Conservation (phyloP, 768 basidiomycete genomes). For the Aureoboletus auriporus region DNA sequence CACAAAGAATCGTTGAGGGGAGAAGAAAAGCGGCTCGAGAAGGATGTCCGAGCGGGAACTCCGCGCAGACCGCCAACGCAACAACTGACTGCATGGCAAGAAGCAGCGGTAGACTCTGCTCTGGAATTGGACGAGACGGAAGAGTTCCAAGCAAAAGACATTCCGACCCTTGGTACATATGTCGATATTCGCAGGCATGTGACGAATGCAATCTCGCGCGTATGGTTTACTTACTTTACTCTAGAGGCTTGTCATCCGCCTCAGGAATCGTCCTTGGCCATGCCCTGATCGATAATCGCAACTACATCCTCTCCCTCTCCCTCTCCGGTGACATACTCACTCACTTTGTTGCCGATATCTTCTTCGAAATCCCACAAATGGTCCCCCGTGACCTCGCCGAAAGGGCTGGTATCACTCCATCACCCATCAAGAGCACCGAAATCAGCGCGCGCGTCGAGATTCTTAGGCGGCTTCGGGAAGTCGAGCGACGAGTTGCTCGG, state of each 20-base stretch:
- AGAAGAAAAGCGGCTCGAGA: slow-evolving; percentile 36
- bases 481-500: slow-evolving; percentile 47
- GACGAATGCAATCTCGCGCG: not conserved
- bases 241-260: slow-evolving; percentile 18
- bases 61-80: slow-evolving; percentile 20
- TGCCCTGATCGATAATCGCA: slow-evolving; percentile 29
- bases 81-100: slow-evolving; percentile 24
- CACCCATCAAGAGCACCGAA: slow-evolving; percentile 33
- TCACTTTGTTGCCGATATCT: slow-evolving; percentile 49
- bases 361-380: slow-evolving; percentile 59
- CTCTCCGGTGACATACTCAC: slow-evolving; percentile 49
- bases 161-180: slow-evolving; percentile 43
- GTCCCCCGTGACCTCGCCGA: slow-evolving; percentile 40
- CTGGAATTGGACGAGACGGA: slow-evolving; percentile 10
- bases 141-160: slow-evolving; percentile 7
- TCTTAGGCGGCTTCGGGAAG: slow-evolving; percentile 52
- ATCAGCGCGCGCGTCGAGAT: slow-evolving; percentile 61
- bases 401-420: slow-evolving; percentile 41
- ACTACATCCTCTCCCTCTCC: slow-evolving; percentile 27
- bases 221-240: slow-evolving; percentile 7
- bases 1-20: slow-evolving; percentile 34
- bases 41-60: slow-evolving; percentile 12
- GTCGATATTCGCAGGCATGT: slow-evolving; percentile 50
- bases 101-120: slow-evolving; percentile 13
- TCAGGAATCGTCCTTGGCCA: slow-evolving; percentile 28